Percentiles rank a stretch among this genome's conserved stretches.
Evolutionary conservation across 208 protist genomes (phyloP).

Genomic region (Trypanosomatidae sp.): DNA sequence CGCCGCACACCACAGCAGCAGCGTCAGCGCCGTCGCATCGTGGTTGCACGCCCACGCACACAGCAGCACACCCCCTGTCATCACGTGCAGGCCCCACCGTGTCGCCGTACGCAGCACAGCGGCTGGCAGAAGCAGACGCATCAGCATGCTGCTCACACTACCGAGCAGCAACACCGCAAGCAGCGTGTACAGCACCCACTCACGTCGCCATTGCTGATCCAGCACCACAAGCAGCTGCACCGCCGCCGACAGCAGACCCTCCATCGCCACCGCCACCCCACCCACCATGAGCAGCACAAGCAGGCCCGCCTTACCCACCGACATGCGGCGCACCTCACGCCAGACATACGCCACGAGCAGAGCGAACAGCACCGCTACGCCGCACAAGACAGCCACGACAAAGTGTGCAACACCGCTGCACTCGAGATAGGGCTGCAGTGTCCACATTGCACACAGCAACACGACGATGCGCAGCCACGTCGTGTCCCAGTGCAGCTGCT

Average conservation of each 20-base stretch:
- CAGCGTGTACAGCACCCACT: background rate
- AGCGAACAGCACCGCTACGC: conserved; percentile 19
- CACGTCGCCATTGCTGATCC: background rate
- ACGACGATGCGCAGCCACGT: conserved; percentile 35
- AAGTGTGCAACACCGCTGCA: conserved; percentile 24
- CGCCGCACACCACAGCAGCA: no score
- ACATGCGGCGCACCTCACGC: conserved; percentile 34
- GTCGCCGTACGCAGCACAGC: conserved; percentile 10
- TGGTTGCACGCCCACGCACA: no score
- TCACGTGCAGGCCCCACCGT: conserved; percentile 11
- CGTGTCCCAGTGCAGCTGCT: conserved; percentile 17
- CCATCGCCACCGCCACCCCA: conserved; percentile 26
- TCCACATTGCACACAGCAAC: conserved; percentile 7
- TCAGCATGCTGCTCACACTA: conserved; percentile 6
- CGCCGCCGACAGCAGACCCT: conserved; percentile 10
- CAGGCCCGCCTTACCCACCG: conserved; percentile 32
- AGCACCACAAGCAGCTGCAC: background rate
- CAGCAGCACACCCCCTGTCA: no score
- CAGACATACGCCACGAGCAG: conserved; percentile 26
- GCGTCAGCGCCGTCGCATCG: no score
- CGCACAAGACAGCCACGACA: conserved; percentile 22
- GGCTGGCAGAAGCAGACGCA: conserved; percentile 15
- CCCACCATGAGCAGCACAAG: conserved; percentile 22
- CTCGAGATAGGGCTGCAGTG: conserved; percentile 24
- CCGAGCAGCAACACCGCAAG: conserved; percentile 1